phyloP scores from a whole-genome alignment of 441 rosid genomes.

The Populus hybrid region DNA sequence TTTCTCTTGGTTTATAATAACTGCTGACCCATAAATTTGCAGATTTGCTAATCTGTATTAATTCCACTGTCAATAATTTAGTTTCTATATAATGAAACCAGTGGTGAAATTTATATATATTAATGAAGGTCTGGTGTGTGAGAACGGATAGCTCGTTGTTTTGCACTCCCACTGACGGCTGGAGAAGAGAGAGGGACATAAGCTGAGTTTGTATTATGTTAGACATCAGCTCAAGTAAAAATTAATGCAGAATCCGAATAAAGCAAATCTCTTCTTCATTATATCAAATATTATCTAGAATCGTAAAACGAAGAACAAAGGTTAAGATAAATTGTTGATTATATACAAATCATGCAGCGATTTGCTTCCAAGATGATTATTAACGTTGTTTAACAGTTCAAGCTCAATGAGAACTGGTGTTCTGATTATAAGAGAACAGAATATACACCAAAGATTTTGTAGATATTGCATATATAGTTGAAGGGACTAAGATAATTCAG shows the following conservation, averaged over 20 bases:
- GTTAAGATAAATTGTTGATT: not conserved
- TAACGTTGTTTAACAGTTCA: not conserved
- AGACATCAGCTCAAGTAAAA: not conserved
- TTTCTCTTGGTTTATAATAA: not conserved
- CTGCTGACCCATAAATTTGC: not conserved
- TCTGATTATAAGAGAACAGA: not conserved
- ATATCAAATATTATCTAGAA: not conserved
- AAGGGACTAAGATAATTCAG: not conserved
- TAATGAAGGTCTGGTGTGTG: not conserved
- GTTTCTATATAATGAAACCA: not conserved
- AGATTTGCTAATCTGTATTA: too few species aligned
- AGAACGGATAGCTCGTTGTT: not conserved
- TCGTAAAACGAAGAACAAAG: not conserved
- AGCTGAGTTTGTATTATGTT: not conserved
- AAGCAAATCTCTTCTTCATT: not conserved
- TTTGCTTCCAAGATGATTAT: not conserved
- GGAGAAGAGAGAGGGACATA: not conserved
- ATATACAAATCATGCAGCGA: not conserved
- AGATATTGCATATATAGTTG: not conserved
- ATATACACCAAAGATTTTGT: not conserved
- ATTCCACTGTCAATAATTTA: too few species aligned
- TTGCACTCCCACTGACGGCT: not conserved
- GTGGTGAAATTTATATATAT: not conserved
- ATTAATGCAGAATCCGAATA: slow-evolving; percentile 6
- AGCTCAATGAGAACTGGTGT: not conserved